Percentiles rank a stretch among this genome's conserved stretches.
phyloP scores from a whole-genome alignment of 352 stramenopile species.

The Phytopythium helicoides region DNA sequence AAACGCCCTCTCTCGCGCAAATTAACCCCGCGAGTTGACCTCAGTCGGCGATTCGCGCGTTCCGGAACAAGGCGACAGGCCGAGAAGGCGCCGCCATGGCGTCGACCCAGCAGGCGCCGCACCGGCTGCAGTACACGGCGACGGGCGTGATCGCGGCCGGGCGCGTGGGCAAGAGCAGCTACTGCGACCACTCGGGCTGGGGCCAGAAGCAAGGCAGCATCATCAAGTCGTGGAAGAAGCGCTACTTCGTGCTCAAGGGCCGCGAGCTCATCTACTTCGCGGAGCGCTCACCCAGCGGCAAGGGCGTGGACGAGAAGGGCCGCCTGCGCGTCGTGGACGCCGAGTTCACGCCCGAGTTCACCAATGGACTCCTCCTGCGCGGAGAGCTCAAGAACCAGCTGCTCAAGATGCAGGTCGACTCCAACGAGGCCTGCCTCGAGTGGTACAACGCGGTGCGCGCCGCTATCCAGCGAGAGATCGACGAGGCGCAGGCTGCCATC shows the following conservation, averaged over 20 bases:
- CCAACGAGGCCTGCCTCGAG: conserved; percentile 53
- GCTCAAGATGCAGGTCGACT: conserved; percentile 67
- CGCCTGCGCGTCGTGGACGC: conserved; percentile 53
- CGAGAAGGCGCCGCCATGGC: neutral
- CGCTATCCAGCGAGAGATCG: conserved; percentile 21
- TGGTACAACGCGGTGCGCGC: conserved; percentile 60
- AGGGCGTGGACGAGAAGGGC: conserved; percentile 77
- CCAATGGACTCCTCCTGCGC: conserved; percentile 54
- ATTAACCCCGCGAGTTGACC: too few relatives aligned
- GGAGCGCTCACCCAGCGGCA: conserved; percentile 62
- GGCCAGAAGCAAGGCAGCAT: conserved; percentile 78
- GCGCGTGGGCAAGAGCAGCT: conserved; percentile 49
- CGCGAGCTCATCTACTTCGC: conserved; percentile 78
- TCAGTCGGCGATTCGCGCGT: neutral
- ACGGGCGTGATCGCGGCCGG: conserved; percentile 43
- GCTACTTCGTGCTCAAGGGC: conserved; percentile 82
- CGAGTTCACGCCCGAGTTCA: conserved; percentile 66
- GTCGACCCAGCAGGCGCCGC: neutral
- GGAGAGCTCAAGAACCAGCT: conserved; percentile 73
- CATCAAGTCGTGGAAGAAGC: conserved; percentile 82
- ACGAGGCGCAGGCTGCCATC: conserved; percentile 7
- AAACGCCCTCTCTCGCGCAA: neutral
- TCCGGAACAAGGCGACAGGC: neutral
- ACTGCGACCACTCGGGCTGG: conserved; percentile 80
- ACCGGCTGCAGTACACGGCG: conserved; percentile 24